These are phyloP conservation scores for Teratosphaeria pseudoeucalypti DNA, from an alignment of 2,329 filamentous ascomycete genomes.

Conservation along the genomic window DNA sequence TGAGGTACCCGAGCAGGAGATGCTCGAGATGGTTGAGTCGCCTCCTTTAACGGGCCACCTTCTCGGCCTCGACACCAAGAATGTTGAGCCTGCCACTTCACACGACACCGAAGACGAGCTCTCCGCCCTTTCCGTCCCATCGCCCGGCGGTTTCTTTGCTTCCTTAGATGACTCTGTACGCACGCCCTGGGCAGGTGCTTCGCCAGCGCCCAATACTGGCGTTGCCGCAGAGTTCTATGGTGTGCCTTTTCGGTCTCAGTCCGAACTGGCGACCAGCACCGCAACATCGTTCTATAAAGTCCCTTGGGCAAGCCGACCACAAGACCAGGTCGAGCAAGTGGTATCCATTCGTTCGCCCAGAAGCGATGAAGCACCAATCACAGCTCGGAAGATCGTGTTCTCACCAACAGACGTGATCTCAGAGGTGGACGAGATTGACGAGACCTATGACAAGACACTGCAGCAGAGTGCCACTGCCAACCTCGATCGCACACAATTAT, in stretches of 20 bases:
- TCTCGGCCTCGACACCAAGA: constrained; percentile 18
- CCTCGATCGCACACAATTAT: constrained; percentile 73
- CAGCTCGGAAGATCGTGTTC: constrained; percentile 47
- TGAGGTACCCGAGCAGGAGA: constrained; percentile 46
- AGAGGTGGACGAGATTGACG: constrained; percentile 45
- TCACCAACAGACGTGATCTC: constrained; percentile 27
- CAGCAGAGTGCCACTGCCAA: constrained; percentile 61
- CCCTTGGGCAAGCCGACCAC: constrained; percentile 49
- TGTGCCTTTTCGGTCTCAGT: constrained; percentile 55
- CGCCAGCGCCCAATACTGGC: constrained; percentile 64
- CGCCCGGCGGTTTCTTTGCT: constrained; percentile 84
- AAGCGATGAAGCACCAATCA: constrained; percentile 44
- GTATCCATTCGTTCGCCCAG: constrained; percentile 44
- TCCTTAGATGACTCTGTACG: constrained; percentile 61
- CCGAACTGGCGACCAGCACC: constrained; percentile 65
- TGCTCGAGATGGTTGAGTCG: constrained; percentile 49
- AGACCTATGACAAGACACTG: constrained; percentile 64
- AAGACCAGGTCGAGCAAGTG: constrained; percentile 52
- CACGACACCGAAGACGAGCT: constrained; percentile 51
- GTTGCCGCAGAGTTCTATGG: constrained; percentile 90
- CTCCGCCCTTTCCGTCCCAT: constrained; percentile 72
- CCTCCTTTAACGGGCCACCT: constrained; percentile 36
- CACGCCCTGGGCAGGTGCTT: constrained; percentile 65
- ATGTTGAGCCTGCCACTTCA: constrained; percentile 13
- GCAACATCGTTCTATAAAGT: constrained; percentile 83